Evolutionary conservation across 2,329 filamentous ascomycete species (phyloP).

Genomic region (Fusarium graminum): DNA sequence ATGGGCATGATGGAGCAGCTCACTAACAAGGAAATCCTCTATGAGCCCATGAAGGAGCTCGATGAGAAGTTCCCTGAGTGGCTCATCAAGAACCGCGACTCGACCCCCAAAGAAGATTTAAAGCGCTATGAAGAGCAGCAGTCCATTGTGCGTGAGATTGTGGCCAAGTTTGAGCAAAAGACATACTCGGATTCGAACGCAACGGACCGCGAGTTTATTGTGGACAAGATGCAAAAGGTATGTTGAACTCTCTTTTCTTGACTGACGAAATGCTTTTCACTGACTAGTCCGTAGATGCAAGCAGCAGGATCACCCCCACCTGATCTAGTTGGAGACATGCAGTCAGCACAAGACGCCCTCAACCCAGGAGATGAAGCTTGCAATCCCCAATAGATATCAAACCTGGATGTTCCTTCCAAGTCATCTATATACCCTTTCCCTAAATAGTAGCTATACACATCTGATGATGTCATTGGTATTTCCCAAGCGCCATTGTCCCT

Average conservation of each 20-base stretch:
- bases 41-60: slow-evolving; percentile 98
- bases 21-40: slow-evolving; percentile 97
- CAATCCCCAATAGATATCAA: slow-evolving; percentile 66
- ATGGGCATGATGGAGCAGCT: slow-evolving; percentile 99
- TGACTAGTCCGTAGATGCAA: slow-evolving; percentile 81
- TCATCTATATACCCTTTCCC: slow-evolving; percentile 49
- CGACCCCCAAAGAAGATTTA: slow-evolving; percentile 77
- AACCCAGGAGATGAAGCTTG: slow-evolving; percentile 72
- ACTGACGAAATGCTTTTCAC: neutral
- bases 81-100: slow-evolving; percentile 81
- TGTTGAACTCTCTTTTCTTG: slow-evolving; percentile 44
- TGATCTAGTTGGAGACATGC: slow-evolving; percentile 92
- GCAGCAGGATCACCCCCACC: slow-evolving; percentile 88
- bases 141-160: slow-evolving; percentile 84
- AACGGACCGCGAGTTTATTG: slow-evolving; percentile 89
- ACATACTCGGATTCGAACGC: slow-evolving; percentile 86
- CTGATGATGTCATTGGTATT: slow-evolving; percentile 34
- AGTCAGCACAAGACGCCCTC: slow-evolving; percentile 80
- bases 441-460: slow-evolving; percentile 46
- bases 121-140: slow-evolving; percentile 86
- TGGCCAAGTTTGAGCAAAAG: slow-evolving; percentile 85
- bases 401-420: slow-evolving; percentile 40
- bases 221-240: slow-evolving; percentile 98
- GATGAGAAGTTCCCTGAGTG: slow-evolving; percentile 92
- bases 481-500: slow-evolving; percentile 41